Percentiles rank a stretch among this genome's conserved stretches.
phyloP scores from a whole-genome alignment of 768 basidiomycete genomes.

The Kwoniella mangroviensis region DNA sequence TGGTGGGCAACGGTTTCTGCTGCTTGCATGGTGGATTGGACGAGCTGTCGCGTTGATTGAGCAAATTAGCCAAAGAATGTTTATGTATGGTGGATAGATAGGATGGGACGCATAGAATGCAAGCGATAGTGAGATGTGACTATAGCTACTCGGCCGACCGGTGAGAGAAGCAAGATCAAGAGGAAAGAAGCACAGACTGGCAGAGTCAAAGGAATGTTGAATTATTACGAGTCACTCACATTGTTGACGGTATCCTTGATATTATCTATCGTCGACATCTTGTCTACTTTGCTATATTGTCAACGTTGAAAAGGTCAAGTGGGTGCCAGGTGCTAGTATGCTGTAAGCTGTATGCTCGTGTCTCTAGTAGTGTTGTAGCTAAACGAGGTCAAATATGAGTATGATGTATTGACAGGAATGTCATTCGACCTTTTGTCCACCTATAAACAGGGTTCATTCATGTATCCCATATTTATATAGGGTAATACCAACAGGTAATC shows the following conservation, averaged over 20 bases:
- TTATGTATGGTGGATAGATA: too few relatives aligned
- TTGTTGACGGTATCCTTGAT: conserved; percentile 7
- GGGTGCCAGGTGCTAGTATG: neutral
- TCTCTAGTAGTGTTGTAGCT: neutral
- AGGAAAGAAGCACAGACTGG: neutral
- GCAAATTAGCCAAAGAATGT: neutral
- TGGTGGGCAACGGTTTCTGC: conserved; percentile 24
- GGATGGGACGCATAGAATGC: too few relatives aligned
- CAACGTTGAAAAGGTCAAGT: too few relatives aligned
- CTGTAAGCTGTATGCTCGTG: neutral
- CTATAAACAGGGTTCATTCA: neutral
- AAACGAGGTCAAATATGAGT: neutral
- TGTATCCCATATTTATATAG: neutral
- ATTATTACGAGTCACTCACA: neutral
- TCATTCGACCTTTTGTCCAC: neutral
- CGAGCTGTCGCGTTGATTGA: neutral
- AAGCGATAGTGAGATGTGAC: too few relatives aligned
- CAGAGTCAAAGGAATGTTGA: neutral
- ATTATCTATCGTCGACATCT: conserved; percentile 9
- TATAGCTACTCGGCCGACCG: neutral
- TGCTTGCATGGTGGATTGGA: conserved; percentile 12
- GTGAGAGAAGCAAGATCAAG: neutral
- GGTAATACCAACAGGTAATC: neutral
- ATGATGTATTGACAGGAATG: neutral
- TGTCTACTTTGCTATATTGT: neutral